Base-by-base conservation (phyloP, 176 grass and related monocot species). In the Oropetium thomaeum region DNA sequence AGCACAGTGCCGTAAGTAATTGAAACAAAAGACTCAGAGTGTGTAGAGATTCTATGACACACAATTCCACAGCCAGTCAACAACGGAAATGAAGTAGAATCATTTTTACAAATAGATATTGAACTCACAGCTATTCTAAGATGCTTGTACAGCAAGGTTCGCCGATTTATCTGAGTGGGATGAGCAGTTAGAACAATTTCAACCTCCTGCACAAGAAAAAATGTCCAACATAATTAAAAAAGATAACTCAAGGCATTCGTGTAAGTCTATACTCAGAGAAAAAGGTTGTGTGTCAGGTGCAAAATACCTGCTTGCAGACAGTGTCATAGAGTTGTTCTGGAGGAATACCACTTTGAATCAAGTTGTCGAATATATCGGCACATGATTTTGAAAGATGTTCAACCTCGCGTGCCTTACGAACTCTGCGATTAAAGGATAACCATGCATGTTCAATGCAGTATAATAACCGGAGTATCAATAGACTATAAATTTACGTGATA, bases 131-230 rank as follows among this genome's bases (percentile, higher is more conserved):
- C 91, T 85, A 98, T 84, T 89, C 86, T 91, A 38, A 98, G 83
- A 69, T 92, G 95, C 41, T 98, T 93, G 42, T 98, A 98, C 67
- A 92, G 95, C 74, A 98, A 66, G 10, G 91, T 94, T 72, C 89
- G 88, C 29, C 95, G 84, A 57, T 98, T 98, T 57, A 98, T 94
- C 87, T 98, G 91, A 58, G 95, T 98, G 1, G 95, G 95, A 89
- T 98, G 95, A 11, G 91, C 95, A 48, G 91, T 98, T 34, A 98
- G 82, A 65, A 98, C 95, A 65, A 98, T 98, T 85, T 98, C 95
- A 62, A 98, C 95, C 67, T 82, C 94, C 94, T 97, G 72, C 37
- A 62, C 2, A 66, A 15, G 40, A 62, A 39, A 20, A 27, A 29
- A n/a, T 30, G 8, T 43, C 35, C 15, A 23, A 42, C 8, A 51